These are phyloP conservation scores for Sporothrix phasma DNA, from an alignment of 2,329 filamentous ascomycete species.

Conservation along the genomic window DNA sequence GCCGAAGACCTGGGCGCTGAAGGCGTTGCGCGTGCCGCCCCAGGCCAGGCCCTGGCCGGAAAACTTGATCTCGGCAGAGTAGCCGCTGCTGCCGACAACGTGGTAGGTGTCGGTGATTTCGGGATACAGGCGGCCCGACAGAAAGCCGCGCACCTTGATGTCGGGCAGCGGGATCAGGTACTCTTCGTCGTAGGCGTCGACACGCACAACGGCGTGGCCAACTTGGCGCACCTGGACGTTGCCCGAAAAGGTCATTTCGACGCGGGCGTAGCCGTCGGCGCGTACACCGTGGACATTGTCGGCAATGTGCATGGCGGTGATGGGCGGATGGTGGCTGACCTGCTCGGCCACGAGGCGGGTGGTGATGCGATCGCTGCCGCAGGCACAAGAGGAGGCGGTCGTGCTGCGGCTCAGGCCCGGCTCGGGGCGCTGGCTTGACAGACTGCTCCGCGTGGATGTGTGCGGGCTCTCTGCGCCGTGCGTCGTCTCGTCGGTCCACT, in stretches of 20 bases:
- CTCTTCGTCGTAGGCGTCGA: conserved; percentile 40
- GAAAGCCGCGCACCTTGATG: conserved; percentile 38
- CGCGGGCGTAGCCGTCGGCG: conserved; percentile 41
- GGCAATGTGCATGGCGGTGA: conserved; percentile 41
- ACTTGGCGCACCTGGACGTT: conserved; percentile 41
- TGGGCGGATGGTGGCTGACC: conserved; percentile 44
- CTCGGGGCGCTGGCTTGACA: background rate
- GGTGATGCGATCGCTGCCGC: conserved; percentile 15
- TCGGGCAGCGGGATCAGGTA: conserved; percentile 40
- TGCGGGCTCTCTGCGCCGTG: conserved; percentile 18
- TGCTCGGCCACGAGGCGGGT: conserved; percentile 36
- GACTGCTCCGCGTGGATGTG: conserved; percentile 17
- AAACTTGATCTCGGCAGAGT: conserved; percentile 37
- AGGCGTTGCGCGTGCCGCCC: conserved; percentile 37
- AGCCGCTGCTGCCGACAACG: conserved; percentile 37
- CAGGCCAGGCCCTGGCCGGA: conserved; percentile 35
- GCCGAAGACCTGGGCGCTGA: conserved; percentile 34
- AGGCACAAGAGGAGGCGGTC: background rate
- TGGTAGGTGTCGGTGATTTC: conserved; percentile 38
- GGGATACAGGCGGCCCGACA: conserved; percentile 38
- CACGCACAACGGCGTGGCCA: conserved; percentile 38
- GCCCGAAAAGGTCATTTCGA: conserved; percentile 42
- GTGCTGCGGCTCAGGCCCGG: conserved; percentile 2
- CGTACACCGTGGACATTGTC: conserved; percentile 34
- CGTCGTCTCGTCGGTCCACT: conserved; percentile 25